phyloP scores from a whole-genome alignment of 1,284 basidiomycete genomes.

The Quambalaria eucalypti region DNA sequence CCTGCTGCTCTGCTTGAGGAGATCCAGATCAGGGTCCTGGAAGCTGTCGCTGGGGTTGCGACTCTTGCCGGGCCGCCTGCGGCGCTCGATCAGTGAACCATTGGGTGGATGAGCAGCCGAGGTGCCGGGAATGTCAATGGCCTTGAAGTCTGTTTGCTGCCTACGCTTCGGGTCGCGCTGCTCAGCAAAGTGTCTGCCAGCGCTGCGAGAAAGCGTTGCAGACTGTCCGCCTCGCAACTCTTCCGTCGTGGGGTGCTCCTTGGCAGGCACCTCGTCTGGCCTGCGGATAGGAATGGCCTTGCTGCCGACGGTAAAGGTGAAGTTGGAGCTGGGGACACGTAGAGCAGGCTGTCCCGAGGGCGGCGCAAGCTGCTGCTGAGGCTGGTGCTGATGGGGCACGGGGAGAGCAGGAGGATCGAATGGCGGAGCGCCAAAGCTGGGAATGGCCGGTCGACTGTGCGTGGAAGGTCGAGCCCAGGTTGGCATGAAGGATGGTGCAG shows the following conservation, averaged over 20 bases:
- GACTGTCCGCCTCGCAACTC: no score
- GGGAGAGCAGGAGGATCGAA: neutral
- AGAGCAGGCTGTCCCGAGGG: no score
- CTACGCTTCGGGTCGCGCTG: neutral
- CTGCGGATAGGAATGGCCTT: constrained; percentile 29
- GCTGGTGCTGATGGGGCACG: neutral
- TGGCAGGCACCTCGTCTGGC: constrained; percentile 7
- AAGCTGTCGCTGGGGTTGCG: no score
- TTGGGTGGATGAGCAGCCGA: neutral
- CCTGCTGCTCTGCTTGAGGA: no score
- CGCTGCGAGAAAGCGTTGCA: neutral
- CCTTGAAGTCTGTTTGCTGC: neutral
- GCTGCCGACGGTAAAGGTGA: constrained; percentile 12
- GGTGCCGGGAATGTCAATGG: neutral
- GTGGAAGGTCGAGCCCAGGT: constrained; percentile 17
- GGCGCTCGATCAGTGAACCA: no score
- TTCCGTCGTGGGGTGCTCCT: neutral
- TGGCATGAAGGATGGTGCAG: constrained; percentile 29
- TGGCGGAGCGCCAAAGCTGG: constrained; percentile 12
- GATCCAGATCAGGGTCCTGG: no score
- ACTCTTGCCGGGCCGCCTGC: no score
- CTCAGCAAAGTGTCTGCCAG: neutral
- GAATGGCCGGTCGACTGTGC: constrained; percentile 20
- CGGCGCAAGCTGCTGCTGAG: no score
- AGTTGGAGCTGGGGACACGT: constrained; percentile 2